Conservation (phyloP, 2,329 filamentous ascomycete species). For the Exophiala alcalophila region DNA sequence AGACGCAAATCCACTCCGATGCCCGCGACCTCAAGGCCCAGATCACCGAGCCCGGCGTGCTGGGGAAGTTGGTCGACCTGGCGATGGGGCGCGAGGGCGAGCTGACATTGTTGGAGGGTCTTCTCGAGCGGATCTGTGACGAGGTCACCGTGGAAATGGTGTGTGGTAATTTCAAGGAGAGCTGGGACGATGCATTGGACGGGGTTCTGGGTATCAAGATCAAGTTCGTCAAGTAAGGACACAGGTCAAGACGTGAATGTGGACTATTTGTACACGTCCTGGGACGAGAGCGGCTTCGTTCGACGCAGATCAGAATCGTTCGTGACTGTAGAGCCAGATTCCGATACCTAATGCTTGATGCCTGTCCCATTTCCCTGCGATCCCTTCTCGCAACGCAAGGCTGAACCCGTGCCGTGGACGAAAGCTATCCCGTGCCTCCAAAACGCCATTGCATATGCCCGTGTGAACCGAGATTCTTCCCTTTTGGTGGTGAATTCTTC, state of each 20-base stretch:
- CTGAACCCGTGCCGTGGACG: too few relatives aligned
- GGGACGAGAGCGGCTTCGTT: too few relatives aligned
- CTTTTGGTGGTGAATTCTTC: too few relatives aligned
- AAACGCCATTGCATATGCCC: conserved; percentile 14
- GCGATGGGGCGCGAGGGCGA: conserved; percentile 33
- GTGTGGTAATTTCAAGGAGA: conserved; percentile 46
- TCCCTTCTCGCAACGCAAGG: too few relatives aligned
- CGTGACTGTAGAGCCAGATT: too few relatives aligned
- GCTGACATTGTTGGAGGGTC: conserved; percentile 11
- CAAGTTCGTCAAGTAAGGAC: conserved; percentile 14
- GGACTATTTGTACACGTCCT: background rate
- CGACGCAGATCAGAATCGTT: too few relatives aligned
- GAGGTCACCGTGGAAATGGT: conserved; percentile 42
- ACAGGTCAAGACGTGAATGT: background rate
- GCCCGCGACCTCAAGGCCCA: conserved; percentile 38
- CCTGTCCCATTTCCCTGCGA: too few relatives aligned
- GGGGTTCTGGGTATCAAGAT: conserved; percentile 36
- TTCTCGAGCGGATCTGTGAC: conserved; percentile 39
- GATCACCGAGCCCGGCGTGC: conserved; percentile 40
- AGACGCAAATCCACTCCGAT: conserved; percentile 38
- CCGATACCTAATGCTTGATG: too few relatives aligned
- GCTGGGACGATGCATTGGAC: conserved; percentile 47
- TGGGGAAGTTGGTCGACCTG: conserved; percentile 43
- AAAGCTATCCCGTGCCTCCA: too few relatives aligned
- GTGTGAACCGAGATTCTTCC: conserved; percentile 3